Base-by-base conservation (phyloP, 2,329 filamentous ascomycete species). In the Fusarium gaditjirri region DNA sequence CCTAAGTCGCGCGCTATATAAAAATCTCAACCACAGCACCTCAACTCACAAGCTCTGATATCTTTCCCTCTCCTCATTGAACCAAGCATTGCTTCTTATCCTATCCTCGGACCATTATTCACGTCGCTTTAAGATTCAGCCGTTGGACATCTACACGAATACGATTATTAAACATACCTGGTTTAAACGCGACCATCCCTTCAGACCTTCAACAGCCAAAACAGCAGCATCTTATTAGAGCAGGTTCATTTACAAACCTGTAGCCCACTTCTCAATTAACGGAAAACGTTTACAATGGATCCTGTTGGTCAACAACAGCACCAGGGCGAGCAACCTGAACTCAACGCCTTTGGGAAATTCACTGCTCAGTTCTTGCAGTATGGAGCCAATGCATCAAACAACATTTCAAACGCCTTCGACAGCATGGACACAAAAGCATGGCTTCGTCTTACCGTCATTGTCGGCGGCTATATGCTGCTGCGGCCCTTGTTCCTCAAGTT, bases 401-500 rank as follows among this genome's bases (percentile, higher is more conserved):
- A 91, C 78, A 59, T 90, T 23, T 76, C 80, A 59, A 77, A 82
- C 36, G 84, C 86, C 29, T 84, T 91, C 71, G 80, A 81, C 69
- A 83, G 81, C 68, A 86, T 91, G 84, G 83, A 85, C 3, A 76
- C 80, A 16, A 82, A 89, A 73, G 83, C 86, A 44, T 90, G 87
- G 85, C 86, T 96, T 75, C 92, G 93, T 52, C 86, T 96, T 64
- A 82, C 94, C 73, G 86, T 90, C 73, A 88, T 94, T 68, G 88
- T 94, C 25, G 89, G 93, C 76, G 91, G 89, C 61, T 97, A 95
- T 84, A 79, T 91, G 71, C 87, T 96, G 57, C 77, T 94, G 29
- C 90, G 94, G 2, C 93, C 93, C 0, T 94, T 94, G 79, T 81
- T 95, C 56, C 86, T 95, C 77, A 92, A 91, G 78, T 81, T 90